Base-by-base conservation (phyloP, 2,329 filamentous ascomycete genomes). In the Arthroderma uncinatum region DNA sequence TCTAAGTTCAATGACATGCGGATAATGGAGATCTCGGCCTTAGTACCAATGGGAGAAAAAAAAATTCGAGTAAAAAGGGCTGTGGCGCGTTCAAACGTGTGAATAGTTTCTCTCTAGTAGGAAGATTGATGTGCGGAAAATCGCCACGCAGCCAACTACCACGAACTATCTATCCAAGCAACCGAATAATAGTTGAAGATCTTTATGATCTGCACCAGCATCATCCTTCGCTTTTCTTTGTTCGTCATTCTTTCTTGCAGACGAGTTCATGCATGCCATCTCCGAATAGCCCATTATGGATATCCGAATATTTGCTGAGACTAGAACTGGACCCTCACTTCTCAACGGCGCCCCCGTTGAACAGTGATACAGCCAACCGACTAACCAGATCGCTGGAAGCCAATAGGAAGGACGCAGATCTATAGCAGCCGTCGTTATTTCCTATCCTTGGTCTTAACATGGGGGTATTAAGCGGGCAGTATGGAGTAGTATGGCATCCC, bases 151-250 rank as follows among this genome's bases (percentile, higher is more conserved):
- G n/a, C 36, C 36, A 12, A 39, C 36, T 39, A 12, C 33, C 33
- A 12, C 33, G 36, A 39, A 5, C n/a, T 12, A 39, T 12, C 10
- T 14, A 39, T 16, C n/a, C 4, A 10, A 39, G 10, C 8, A 16
- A 48, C 25, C 28, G 44, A 25, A 48, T 10, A 28, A 30, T 48
- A 25, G 21, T 12, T 48, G 44, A n/a, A 28, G 44, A 48, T 48
- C 44, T n/a, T n/a, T 48, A 48, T 30, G 44, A 48, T 48, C 44
- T 48, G 44, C 44, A 14, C 44, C 9, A n/a, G 44, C 44, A 48
- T 48, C 23, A 21, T 7, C 10, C n/a, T 16, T 28, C 44, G 7
- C 23, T 48, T 4, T 39, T 14, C 30, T 33, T 39, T 16, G n/a
- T 39, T 39, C n/a, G 36, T 39, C 36, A 16, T 12, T 39, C 10